Base-by-base conservation (phyloP, 176 grass and related monocot species). In the Cenchrus fungigraminus region DNA sequence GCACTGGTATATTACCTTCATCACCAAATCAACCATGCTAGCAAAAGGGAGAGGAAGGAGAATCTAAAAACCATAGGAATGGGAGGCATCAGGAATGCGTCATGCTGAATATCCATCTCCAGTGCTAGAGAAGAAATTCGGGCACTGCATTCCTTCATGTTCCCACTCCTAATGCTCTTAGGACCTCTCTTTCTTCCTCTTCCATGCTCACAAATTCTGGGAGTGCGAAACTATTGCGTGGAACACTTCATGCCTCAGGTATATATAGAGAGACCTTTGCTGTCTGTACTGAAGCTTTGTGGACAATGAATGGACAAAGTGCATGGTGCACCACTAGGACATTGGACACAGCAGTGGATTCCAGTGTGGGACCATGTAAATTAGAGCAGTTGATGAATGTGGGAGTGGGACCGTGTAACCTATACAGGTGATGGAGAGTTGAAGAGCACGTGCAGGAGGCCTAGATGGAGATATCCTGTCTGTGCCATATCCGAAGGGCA, bases 111-210 rank as follows among this genome's bases (percentile, higher is more conserved):
- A 1, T 31, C 15, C 12, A 58, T 13, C 67, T 82, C 40, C 40
- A 19, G 12, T 82, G 0, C 8, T 46, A 60, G 14, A 82, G 42
- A 34, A 28, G 50, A 16, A n/a, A 63, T 16, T 12, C 52, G 28
- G 4, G 16, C 11, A 15, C 50, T 15, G 11, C 57, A 62, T 73
- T 74, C 57, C 70, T 83, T 32, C 28, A 64, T 83, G 70, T 83
- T 63, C 79, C 66, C 84, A 79, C 40, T 44, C 67, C 67, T 58
- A 73, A 57, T 53, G 67, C 56, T 79, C 56, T 79, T 49, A 62
- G 45, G 58, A 47, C 22, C 58, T 88, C 66, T 73, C 72, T 59
- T 65, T 86, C 58, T 86, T 65, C 77, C 84, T 31, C 68, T 86
- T 86, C 67, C 37, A 32, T 11, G 66, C 65, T 85, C 65, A 46